A percentile compares a stretch with the other conserved stretches of the same genome.
phyloP scores from a whole-genome alignment of 1,284 basidiomycete species.

The Porogramme epimiltina region DNA sequence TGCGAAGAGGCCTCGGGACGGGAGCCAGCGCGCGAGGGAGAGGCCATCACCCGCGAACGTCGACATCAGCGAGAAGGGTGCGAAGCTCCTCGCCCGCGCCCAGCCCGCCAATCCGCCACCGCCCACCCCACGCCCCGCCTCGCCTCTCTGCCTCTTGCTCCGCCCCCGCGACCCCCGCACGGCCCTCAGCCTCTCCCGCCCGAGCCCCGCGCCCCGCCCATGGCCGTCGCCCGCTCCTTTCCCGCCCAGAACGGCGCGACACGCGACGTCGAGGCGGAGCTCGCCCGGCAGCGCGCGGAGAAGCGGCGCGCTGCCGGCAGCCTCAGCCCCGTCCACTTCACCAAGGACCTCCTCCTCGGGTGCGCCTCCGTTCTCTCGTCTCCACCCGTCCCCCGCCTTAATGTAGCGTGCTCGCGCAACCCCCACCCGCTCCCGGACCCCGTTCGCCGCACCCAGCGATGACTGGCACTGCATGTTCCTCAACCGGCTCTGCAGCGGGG shows the following conservation, averaged over 20 bases:
- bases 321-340: slow-evolving; percentile 56
- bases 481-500: slow-evolving; percentile 42
- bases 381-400: slow-evolving; percentile 2
- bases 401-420: background rate
- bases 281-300: slow-evolving; percentile 41
- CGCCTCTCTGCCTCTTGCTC: background rate
- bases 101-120: background rate
- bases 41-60: too few relatives aligned
- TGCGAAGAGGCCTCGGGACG: too few relatives aligned
- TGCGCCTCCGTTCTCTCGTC: slow-evolving; percentile 34
- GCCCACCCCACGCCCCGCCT: background rate
- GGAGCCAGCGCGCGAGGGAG: too few relatives aligned
- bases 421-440: background rate
- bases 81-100: too few relatives aligned
- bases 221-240: slow-evolving; percentile 13
- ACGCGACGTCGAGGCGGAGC: slow-evolving; percentile 48
- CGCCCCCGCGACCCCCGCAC: too few relatives aligned
- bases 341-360: slow-evolving; percentile 53
- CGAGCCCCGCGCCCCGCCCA: background rate
- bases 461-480: slow-evolving; percentile 71
- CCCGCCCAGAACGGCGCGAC: slow-evolving; percentile 26
- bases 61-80: too few relatives aligned
- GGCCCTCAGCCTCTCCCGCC: background rate
- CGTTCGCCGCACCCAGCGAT: slow-evolving; percentile 46
- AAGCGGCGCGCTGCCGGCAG: slow-evolving; percentile 48